Evolutionary conservation across 805 yeast genomes (phyloP).

Genomic region (Lipomyces orientalis): DNA sequence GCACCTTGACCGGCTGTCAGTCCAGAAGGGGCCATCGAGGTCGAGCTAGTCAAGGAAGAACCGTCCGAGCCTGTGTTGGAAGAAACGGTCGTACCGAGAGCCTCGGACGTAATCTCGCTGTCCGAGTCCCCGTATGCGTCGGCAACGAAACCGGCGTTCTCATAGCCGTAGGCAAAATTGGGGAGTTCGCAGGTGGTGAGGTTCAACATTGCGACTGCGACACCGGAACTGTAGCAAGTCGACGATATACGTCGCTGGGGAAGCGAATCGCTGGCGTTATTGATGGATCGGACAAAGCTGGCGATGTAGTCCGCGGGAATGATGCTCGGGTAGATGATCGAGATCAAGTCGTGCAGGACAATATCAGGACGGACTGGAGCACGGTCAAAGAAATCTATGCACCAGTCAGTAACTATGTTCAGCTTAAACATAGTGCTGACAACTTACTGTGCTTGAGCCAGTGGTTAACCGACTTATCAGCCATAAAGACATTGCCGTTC

Average conservation of each 20-base stretch:
- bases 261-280: no score
- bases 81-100: conserved; percentile 14
- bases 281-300: no score
- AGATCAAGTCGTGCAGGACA: no score
- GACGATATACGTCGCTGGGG: neutral
- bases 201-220: conserved; percentile 6
- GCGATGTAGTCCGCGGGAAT: no score
- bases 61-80: neutral
- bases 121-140: conserved; percentile 15
- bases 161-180: conserved; percentile 16
- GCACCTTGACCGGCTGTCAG: conserved; percentile 19
- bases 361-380: no score
- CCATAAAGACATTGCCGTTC: conserved; percentile 11
- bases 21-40: conserved; percentile 2
- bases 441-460: conserved; percentile 10
- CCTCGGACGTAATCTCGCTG: conserved; percentile 13
- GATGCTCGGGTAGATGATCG: no score
- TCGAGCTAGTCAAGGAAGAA: conserved; percentile 7
- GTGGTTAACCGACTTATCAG: conserved; percentile 13
- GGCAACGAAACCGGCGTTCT: conserved; percentile 5
- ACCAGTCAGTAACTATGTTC: no score
- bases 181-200: conserved; percentile 20
- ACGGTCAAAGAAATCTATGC: no score
- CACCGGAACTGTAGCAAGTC: neutral
- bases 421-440: neutral